Base-by-base conservation (phyloP, 2,329 filamentous ascomycete species). In the Colletotrichum paranaense region DNA sequence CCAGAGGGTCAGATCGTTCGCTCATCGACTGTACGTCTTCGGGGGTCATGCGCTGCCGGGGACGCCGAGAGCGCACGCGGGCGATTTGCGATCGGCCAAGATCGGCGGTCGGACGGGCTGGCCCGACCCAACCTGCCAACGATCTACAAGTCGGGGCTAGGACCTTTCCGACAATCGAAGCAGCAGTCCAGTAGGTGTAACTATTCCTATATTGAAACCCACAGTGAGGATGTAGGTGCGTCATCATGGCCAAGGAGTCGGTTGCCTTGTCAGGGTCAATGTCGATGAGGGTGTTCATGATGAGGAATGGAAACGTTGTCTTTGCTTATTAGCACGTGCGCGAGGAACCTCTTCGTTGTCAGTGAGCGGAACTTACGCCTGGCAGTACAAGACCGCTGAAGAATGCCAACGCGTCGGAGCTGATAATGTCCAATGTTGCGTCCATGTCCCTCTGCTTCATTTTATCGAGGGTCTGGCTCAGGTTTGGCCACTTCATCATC, bases 231-330 rank as follows among this genome's bases (percentile, higher is more conserved):
- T 92, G 88, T 76, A 92, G 87, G 77, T 94, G 91, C 1, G 91
- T 92, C 9, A 95, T 87, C 42, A 92, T 86, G 12, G 91, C 90
- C 19, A 95, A 87, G 8, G 90, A 85, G 74, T 92, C 89, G 5
- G 89, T 90, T 3, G 90, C 91, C 4, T 87, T 87, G 78, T 94
- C 92, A 2, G 91, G 90, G 77, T 95, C 93, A 76, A 93, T 90
- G 79, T 95, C 93, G 75, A 95, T 91, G 56, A 95, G 86, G 4
- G 92, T 89, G 79, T 94, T 95, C 92, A 95, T 95, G 58, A 94
- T 90, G 49, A 94, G 87, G 82, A 93, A 95, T 3, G 93, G 92
- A 58, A 94, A 90, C 0, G 89, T 91, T 4, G 87, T 83, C 87
- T 89, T 42, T 57, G 46, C 8, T 5, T 68, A 52, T 75, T 55